phyloP scores from a whole-genome alignment of 345 rosid genomes.

The Eucalyptus pauciflora region DNA sequence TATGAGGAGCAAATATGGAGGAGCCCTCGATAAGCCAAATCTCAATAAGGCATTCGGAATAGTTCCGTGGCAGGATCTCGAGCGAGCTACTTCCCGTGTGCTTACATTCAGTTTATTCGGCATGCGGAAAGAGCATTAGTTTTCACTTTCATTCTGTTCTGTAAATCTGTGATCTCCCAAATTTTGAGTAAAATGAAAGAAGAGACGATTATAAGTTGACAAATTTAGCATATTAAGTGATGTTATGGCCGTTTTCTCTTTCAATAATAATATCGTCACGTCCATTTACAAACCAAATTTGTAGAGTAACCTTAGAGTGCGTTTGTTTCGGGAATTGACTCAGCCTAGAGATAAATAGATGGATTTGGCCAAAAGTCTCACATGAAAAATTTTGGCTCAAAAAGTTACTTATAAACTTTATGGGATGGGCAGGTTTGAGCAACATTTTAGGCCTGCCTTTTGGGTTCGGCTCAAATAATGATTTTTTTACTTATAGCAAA shows the following conservation, averaged over 20 bases:
- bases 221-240: background rate
- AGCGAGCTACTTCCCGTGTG: background rate
- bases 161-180: background rate
- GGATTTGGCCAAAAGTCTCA: background rate
- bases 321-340: background rate
- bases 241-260: background rate
- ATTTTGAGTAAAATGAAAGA: background rate
- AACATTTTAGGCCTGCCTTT: background rate
- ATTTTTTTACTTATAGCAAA: background rate
- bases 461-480: background rate
- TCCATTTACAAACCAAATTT: background rate
- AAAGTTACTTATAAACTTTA: rapidly evolving
- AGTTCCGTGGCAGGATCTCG: background rate
- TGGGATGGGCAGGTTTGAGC: background rate
- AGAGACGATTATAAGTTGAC: background rate
- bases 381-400: rapidly evolving
- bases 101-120: too few species aligned
- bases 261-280: background rate
- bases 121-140: background rate
- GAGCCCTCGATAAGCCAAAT: background rate
- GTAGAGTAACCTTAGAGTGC: background rate
- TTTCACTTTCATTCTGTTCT: background rate
- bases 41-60: background rate
- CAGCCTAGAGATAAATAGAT: background rate
- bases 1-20: slow-evolving; percentile 24